Evolutionary conservation across 2,329 filamentous ascomycete genomes (phyloP).

Genomic region (Xylariaceae sp.): DNA sequence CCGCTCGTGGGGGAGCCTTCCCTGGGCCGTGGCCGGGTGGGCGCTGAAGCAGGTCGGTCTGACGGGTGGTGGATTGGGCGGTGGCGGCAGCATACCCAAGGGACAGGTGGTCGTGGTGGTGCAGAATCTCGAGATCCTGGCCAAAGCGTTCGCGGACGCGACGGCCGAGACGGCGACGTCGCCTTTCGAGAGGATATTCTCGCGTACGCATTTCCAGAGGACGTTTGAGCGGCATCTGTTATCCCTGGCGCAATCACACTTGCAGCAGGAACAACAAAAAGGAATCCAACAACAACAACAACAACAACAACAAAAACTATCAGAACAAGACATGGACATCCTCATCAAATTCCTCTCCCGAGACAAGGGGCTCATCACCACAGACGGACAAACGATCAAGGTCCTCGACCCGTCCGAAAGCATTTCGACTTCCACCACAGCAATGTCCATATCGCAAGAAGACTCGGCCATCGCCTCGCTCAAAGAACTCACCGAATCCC

Average conservation of each 20-base stretch:
- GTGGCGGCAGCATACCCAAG: constrained; percentile 48
- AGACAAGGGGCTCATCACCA: constrained; percentile 55
- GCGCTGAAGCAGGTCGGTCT: constrained; percentile 65
- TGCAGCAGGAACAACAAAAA: no score
- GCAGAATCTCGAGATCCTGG: constrained; percentile 54
- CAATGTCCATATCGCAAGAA: constrained; percentile 59
- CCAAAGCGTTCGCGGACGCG: constrained; percentile 47
- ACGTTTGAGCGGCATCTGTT: constrained; percentile 51
- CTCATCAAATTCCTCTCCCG: constrained; percentile 64
- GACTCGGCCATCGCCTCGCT: constrained; percentile 80
- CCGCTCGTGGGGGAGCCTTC: constrained; percentile 61
- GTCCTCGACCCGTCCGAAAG: constrained; percentile 52
- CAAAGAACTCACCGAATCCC: constrained; percentile 68
- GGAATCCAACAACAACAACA: no score
- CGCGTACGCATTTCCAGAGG: constrained; percentile 57
- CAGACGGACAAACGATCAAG: constrained; percentile 66
- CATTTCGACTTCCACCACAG: no score
- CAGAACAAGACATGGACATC: constrained; percentile 61
- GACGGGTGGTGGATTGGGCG: constrained; percentile 36
- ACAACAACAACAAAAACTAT: constrained; percentile 45
- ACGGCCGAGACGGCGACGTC: constrained; percentile 38
- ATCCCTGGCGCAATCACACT: no score
- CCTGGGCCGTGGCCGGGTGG: constrained; percentile 71
- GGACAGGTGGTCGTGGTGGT: constrained; percentile 64
- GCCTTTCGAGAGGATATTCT: constrained; percentile 62